Conservation (phyloP, 768 basidiomycete genomes). For the Tephrocybe sp. region DNA sequence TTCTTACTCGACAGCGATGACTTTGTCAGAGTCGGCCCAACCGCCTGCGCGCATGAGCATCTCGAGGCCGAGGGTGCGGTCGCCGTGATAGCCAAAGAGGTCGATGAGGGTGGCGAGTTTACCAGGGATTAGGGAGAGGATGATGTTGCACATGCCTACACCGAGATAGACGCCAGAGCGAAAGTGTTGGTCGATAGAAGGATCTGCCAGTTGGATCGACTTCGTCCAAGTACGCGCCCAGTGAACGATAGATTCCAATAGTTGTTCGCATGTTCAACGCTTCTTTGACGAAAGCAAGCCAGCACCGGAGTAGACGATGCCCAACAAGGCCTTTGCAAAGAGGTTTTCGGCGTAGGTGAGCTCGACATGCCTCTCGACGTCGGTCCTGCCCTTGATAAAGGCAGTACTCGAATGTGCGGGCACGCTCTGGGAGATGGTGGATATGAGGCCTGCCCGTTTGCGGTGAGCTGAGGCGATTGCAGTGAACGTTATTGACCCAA, state of each 20-base stretch:
- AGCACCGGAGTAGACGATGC: slow-evolving; percentile 88
- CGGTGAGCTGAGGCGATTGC: no score
- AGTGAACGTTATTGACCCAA: no score
- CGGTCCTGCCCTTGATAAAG: slow-evolving; percentile 67
- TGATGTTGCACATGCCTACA: slow-evolving; percentile 79
- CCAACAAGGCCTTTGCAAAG: slow-evolving; percentile 68
- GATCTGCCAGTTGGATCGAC: slow-evolving; percentile 52
- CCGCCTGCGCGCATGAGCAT: slow-evolving; percentile 64
- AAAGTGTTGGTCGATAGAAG: slow-evolving; percentile 79
- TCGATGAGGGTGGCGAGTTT: slow-evolving; percentile 80
- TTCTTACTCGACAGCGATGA: slow-evolving; percentile 47
- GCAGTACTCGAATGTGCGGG: no score
- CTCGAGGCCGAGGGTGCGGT: slow-evolving; percentile 65
- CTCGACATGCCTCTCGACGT: slow-evolving; percentile 78
- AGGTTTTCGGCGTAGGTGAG: slow-evolving; percentile 88
- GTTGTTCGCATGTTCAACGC: slow-evolving; percentile 92
- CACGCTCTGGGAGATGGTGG: no score
- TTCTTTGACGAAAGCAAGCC: slow-evolving; percentile 92
- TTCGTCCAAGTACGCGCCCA: slow-evolving; percentile 73
- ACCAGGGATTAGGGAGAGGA: slow-evolving; percentile 81
- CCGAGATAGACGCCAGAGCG: slow-evolving; percentile 91
- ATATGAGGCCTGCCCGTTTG: no score
- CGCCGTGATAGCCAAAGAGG: slow-evolving; percentile 87
- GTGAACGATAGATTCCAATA: slow-evolving; percentile 76
- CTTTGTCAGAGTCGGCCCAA: slow-evolving; percentile 52